Base-by-base conservation (phyloP, 768 basidiomycete species). In the Lactarius tabidus region DNA sequence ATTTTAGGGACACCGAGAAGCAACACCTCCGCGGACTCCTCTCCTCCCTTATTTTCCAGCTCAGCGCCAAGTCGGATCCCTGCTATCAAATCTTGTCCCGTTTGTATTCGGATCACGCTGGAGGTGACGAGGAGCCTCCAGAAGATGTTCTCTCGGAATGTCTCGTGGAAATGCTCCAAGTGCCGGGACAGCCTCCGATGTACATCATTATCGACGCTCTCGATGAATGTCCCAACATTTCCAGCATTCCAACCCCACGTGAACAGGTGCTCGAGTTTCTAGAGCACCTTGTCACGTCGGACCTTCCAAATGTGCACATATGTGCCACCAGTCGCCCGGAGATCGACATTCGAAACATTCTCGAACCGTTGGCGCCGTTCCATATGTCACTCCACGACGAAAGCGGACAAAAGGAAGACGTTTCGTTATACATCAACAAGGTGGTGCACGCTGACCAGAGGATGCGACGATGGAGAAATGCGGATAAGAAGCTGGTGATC, bases 151-250 rank as follows among this genome's bases (percentile, higher is more conserved):
- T 64, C 12, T 2, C 15, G 2, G 39, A 54, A 26, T 64, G 63
- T 54, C 52, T 64, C 1, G 41, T 39, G 26, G 39, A 54, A 10
- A 45, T 64, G 51, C 39, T 59, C 18, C 12, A 15, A 35, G n/a
- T n/a, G 8, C 51, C 51, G 3, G 51, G 51, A n/a, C 26, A 64
- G 23, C 36, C 51, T 0, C 23, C 58, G 15, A 33, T 23, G 12
- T 45, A 45, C 28, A 54, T 59, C 3, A n/a, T 59, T 6, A 18
- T 64, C 0, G 63, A 64, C 26, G 63, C 57, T 28, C 51, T 64
- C 2, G 63, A 64, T 26, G 63, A 59, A 15, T 64, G 57, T 35
- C 63, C 57, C 2, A 41, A 20, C 5, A 41, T 23, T 1, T 17
- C 38, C 18, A 29, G 38, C 3, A n/a, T 28, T 2, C 36, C 39